These are phyloP conservation scores for Citrus reticulata DNA, from an alignment of 345 rosid species.

Conservation along the genomic window DNA sequence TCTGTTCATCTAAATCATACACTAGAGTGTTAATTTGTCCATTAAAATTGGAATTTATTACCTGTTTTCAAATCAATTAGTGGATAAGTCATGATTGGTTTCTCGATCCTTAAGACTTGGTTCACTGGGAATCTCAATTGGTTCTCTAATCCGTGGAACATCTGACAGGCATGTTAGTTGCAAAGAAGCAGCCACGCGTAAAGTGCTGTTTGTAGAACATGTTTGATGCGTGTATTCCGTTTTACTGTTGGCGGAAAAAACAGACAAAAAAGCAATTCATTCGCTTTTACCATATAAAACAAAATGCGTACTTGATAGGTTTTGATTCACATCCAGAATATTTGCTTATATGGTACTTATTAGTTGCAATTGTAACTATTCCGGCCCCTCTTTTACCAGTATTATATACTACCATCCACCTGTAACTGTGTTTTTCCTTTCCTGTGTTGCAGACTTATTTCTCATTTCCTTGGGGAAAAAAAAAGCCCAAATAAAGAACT, in stretches of 20 bases:
- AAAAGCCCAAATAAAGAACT: conserved; percentile 9
- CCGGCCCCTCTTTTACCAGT: neutral
- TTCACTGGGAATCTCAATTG: neutral
- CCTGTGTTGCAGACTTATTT: neutral
- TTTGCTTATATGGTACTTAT: neutral
- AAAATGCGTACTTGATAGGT: neutral
- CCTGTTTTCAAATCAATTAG: neutral
- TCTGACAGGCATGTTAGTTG: neutral
- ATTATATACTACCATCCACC: neutral
- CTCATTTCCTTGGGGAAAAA: neutral
- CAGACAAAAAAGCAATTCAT: neutral
- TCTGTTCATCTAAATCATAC: neutral
- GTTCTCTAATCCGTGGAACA: neutral
- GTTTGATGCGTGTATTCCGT: neutral
- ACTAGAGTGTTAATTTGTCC: neutral
- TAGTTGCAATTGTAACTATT: neutral
- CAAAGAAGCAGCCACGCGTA: neutral
- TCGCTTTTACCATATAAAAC: neutral
- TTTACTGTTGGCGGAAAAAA: neutral
- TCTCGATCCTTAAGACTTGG: neutral
- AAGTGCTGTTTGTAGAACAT: neutral
- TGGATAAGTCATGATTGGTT: neutral
- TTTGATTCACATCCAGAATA: neutral
- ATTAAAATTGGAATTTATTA: neutral
- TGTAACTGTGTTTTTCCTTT: neutral